Evolutionary conservation across 768 basidiomycete species (phyloP).

Genomic region (Coprinellus aureogranulatus): DNA sequence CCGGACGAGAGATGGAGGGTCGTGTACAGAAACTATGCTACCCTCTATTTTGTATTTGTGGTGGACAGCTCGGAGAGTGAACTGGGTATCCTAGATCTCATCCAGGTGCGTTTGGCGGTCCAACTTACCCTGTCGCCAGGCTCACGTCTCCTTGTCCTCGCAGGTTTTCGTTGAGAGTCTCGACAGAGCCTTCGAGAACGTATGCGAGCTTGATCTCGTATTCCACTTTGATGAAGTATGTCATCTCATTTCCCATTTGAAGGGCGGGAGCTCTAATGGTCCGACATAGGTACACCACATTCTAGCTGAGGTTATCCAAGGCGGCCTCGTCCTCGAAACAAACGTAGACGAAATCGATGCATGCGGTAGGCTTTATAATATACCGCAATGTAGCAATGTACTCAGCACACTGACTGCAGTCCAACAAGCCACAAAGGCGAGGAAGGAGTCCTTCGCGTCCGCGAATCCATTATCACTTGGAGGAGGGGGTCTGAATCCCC

Average conservation of each 20-base stretch:
- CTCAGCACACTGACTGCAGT: conserved; percentile 39
- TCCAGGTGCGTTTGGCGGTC: conserved; percentile 64
- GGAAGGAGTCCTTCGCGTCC: conserved; percentile 77
- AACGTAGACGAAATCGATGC: conserved; percentile 82
- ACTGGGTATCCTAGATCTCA: conserved; percentile 91
- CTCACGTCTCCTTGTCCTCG: neutral
- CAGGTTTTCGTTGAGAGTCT: conserved; percentile 97
- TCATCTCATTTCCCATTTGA: conserved; percentile 12
- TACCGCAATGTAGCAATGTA: neutral
- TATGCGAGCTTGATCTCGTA: conserved; percentile 96
- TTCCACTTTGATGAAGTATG: conserved; percentile 96
- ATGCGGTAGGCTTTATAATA: conserved; percentile 48
- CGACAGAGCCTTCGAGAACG: conserved; percentile 95
- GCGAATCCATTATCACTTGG: conserved; percentile 81
- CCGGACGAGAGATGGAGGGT: conserved; percentile 71
- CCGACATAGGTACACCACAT: conserved; percentile 82
- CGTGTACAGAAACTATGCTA: conserved; percentile 94
- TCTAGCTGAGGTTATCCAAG: conserved; percentile 93
- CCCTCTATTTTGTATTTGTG: conserved; percentile 95
- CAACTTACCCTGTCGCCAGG: neutral
- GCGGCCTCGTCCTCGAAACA: conserved; percentile 93
- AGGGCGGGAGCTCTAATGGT: neutral
- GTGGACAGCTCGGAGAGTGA: conserved; percentile 97
- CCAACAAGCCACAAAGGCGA: conserved; percentile 63
- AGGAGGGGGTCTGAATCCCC: conserved; percentile 58